phyloP scores from a whole-genome alignment of 768 basidiomycete species.

The Amanita pallidorosea region DNA sequence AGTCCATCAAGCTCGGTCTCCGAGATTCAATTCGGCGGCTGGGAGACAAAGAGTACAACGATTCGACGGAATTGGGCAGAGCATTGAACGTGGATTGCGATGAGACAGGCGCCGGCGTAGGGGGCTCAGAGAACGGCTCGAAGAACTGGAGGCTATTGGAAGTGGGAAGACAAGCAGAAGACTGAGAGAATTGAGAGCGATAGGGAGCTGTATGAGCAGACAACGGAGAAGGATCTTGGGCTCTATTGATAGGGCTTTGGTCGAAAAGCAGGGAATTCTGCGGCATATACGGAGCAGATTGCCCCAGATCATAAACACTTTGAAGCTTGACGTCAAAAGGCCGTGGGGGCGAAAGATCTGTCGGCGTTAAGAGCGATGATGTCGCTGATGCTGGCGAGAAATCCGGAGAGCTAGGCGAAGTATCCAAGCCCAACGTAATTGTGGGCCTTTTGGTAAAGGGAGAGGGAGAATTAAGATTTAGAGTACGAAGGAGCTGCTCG shows the following conservation, averaged over 20 bases:
- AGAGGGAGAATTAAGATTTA: conserved; percentile 71
- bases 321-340: conserved; percentile 47
- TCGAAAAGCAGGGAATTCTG: conserved; percentile 35
- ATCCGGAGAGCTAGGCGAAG: conserved; percentile 49
- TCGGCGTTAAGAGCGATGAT: conserved; percentile 63
- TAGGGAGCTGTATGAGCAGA: conserved; percentile 7
- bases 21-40: conserved; percentile 18
- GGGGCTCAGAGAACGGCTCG: conserved; percentile 40
- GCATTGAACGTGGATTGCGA: conserved; percentile 6
- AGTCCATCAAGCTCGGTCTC: conserved; percentile 22
- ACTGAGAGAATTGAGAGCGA: conserved; percentile 7
- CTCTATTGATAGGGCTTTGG: conserved; percentile 8
- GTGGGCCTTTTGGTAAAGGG: conserved; percentile 34
- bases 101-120: conserved; percentile 23
- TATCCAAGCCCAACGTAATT: conserved; percentile 31
- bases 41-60: conserved; percentile 15
- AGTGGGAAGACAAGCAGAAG: conserved; percentile 8
- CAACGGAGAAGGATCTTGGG: conserved; percentile 4
- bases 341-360: conserved; percentile 60
- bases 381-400: conserved; percentile 65
- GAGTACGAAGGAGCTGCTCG: conserved; percentile 68
- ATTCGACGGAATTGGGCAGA: conserved; percentile 5
- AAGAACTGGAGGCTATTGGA: conserved; percentile 30
- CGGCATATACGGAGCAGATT: conserved; percentile 32
- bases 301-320: conserved; percentile 38